Base-by-base conservation (phyloP, 2,329 filamentous ascomycete genomes). In the Ceratocystis colombiana region DNA sequence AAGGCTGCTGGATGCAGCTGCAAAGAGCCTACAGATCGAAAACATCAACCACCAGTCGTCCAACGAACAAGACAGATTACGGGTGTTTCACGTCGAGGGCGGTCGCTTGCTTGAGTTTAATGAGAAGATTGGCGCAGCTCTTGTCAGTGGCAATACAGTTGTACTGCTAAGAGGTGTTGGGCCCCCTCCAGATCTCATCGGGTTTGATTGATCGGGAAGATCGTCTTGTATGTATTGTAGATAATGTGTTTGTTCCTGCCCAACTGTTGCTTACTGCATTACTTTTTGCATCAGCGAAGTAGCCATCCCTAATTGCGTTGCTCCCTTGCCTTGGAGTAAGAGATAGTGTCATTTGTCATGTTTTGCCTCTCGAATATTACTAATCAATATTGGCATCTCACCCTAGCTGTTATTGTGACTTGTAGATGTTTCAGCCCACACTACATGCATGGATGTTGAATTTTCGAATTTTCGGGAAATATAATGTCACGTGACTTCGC, bases 11-110 rank as follows among this genome's bases (percentile, higher is more conserved):
- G 90, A 96, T 73, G 82, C 86, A 4, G 90, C 90, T 17, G 90
- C 90, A 0, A 86, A 83, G 75, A 82, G 83, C 66, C 74, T 96
- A 68, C 89, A 93, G 76, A 85, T 95, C 7, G 82, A 88, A 72
- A 96, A 96, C 70, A 76, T 93, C 69, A 96, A 96, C 73, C 95
- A 95, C 71, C 81, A 88, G 71, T 86, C 84, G 0, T 83, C 82
- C 2, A 82, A 87, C 12, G 90, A 95, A 77, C 86, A 88, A 73
- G 87, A 91, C 68, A 88, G 88, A 75, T 74, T 99, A 70, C 79
- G 94, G 7, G 85, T 99, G 0, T 99, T 96, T 72, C 92, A 97
- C 74, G 89, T 99, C 0, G 92, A 99, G 73, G 89, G 88, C 0
- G 94, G 94, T 0, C 79, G 90, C 67, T 75, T 99, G 69, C 75